A percentile compares a stretch with the other conserved stretches of the same genome.
phyloP scores from a whole-genome alignment of 75 land plant species.

The Pinus tabuliformis region DNA sequence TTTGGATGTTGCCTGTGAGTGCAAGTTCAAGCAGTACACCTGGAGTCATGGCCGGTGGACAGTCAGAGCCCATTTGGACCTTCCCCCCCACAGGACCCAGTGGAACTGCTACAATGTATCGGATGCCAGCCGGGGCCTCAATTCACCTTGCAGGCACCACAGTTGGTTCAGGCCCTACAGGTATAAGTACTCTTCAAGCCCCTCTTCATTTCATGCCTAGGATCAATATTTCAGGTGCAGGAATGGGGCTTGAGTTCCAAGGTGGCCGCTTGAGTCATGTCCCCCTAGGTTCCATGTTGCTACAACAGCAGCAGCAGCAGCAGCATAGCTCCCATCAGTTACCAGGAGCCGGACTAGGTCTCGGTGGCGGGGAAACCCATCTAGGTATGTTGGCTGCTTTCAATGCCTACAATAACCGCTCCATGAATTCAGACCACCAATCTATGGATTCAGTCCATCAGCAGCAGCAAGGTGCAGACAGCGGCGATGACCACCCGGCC shows the following conservation, averaged over 20 bases:
- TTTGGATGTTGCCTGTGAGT: slow-evolving; percentile 84
- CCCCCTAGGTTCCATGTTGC: slow-evolving; percentile 69
- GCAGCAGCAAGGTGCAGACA: slow-evolving; percentile 12
- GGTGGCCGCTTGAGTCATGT: slow-evolving; percentile 38
- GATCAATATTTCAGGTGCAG: slow-evolving; percentile 50
- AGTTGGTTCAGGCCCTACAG: slow-evolving; percentile 18
- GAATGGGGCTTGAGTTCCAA: slow-evolving; percentile 43
- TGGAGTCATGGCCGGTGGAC: slow-evolving; percentile 35
- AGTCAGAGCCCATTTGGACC: slow-evolving; percentile 54
- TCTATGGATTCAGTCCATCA: slow-evolving; percentile 11
- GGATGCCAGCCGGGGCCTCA: slow-evolving; percentile 35
- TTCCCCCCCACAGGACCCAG: slow-evolving; percentile 41
- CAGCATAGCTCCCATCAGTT: slow-evolving; percentile 27
- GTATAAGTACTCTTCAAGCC: slow-evolving; percentile 32
- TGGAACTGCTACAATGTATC: slow-evolving; percentile 42
- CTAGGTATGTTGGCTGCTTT: slow-evolving; percentile 12
- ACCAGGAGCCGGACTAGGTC: slow-evolving; percentile 5
- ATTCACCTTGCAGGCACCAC: slow-evolving; percentile 30
- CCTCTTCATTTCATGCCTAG: slow-evolving; percentile 68
- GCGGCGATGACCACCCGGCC: slow-evolving; percentile 8
- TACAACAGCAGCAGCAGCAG: slow-evolving; percentile 35
- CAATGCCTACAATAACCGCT: slow-evolving; percentile 5
- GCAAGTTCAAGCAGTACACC: slow-evolving; percentile 42
- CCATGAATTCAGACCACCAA: slow-evolving; percentile 5
- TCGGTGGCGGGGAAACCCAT: slow-evolving; percentile 11